These are phyloP conservation scores for Cordyceps sp. DNA, from an alignment of 2,329 filamentous ascomycete genomes.

Conservation along the genomic window DNA sequence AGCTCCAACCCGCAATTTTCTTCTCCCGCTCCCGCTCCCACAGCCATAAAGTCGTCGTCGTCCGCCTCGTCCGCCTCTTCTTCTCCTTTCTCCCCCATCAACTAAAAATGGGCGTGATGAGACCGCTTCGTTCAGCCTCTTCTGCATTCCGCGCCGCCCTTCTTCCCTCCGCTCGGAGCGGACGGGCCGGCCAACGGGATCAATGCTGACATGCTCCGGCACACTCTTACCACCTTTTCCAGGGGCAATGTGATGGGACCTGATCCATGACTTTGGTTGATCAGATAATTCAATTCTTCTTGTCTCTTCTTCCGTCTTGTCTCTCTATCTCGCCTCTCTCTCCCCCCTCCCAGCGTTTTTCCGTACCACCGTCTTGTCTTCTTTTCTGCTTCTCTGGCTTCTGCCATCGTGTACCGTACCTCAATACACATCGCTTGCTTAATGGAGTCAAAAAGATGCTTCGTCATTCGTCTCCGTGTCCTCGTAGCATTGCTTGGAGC, in stretches of 20 bases:
- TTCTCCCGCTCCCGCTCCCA: too few species aligned
- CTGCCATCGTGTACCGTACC: too few species aligned
- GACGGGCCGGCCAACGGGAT: slow-evolving; percentile 19
- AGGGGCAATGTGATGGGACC: slow-evolving; percentile 45
- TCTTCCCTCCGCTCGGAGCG: background rate
- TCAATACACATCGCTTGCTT: too few species aligned
- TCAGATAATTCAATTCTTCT: too few species aligned
- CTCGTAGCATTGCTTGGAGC: background rate
- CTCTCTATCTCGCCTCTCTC: slow-evolving; percentile 6
- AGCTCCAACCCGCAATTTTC: too few species aligned
- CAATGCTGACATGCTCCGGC: slow-evolving; percentile 49
- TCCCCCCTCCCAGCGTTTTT: slow-evolving; percentile 6
- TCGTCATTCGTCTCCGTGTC: background rate
- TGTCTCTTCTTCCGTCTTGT: slow-evolving; percentile 6
- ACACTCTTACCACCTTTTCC: slow-evolving; percentile 46
- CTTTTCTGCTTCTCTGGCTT: too few species aligned
- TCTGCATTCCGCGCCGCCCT: slow-evolving; percentile 32
- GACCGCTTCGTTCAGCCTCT: slow-evolving; percentile 40
- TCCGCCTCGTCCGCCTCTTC: slow-evolving; percentile 3
- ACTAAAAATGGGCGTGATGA: slow-evolving; percentile 71
- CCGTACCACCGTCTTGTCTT: too few species aligned
- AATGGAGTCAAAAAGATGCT: too few species aligned
- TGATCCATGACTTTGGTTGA: slow-evolving; percentile 37
- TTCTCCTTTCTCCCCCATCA: slow-evolving; percentile 29
- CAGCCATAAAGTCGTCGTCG: too few species aligned